Base-by-base conservation (phyloP, 345 rosid species). In the Salix suchowensis region DNA sequence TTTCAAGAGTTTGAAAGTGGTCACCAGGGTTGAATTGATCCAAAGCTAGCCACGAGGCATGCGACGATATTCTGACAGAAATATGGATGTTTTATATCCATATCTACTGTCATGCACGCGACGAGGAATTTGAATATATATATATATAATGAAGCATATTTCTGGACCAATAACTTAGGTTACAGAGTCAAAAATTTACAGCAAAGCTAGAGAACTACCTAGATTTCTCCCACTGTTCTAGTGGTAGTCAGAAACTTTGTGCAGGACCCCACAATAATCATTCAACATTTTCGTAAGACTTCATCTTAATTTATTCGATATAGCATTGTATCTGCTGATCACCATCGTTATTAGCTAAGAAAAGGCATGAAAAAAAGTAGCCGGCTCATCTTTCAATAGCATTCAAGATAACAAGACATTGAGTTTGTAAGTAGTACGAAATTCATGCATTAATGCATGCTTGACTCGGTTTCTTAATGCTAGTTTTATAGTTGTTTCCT, bases 1-100 rank as follows among this genome's bases (percentile, higher is more conserved):
- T 21, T 66, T 58, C 54, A 46, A 79, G 74, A 70, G 81, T 70
- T 79, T 77, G 81, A 80, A 74, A 69, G 54, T 67, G 67, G 75
- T 69, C 28, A 48, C 7, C 65, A 55, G 62, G 28, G 34, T 23
- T 36, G 67, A 15, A 76, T 58, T 23, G 62, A 21, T n/a, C 28
- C 26, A 10, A 58, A 55, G 62, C 26, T 58, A 58, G 15, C 23
- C 62, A 58, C 62, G 62, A 58, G 62, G 62, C 28, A 23, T n/a
- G 62, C 62, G 2, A 58, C 62, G 62, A 55, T 55, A n/a, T 58
- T 58, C 62, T 58, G 28, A 58, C 62, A 58, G 13, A 46, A 46
- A 11, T 58, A 19, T 72, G 67, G 64, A 60, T 73, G 68, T 73
- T 72, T 73, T 73, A 32, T 73, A 4, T 36, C 23, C 30, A 36